Base-by-base conservation (phyloP, 139 green algal genomes). In the Chlamydomonas sphaeroides region DNA sequence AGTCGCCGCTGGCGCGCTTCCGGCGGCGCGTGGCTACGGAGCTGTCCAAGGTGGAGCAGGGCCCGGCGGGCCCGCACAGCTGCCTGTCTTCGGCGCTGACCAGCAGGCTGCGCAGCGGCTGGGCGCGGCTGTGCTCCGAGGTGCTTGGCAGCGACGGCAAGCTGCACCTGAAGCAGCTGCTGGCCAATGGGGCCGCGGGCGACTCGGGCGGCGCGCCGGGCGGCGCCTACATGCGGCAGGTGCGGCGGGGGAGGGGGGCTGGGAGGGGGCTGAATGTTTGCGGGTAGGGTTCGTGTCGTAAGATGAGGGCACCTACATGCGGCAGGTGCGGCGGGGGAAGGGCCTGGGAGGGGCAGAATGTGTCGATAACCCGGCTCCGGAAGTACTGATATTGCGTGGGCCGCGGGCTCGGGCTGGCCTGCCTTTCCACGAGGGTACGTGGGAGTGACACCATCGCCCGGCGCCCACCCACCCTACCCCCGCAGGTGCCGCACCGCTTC, bases 291-390 rank as follows among this genome's bases (percentile, higher is more conserved):
- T n/a, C n/a, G n/a, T n/a, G n/a, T n/a, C n/a, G n/a, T n/a, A n/a
- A n/a, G n/a, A n/a, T n/a, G n/a, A n/a, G n/a, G 69, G 69, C 11
- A 33, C 51, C 71, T 68, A 68, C 53, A 35, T 79, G 71, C 45
- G 48, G 30, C 36, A 23, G 28, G 33, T n/a, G n/a, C n/a, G n/a
- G n/a, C n/a, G n/a, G n/a, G n/a, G n/a, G n/a, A n/a, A n/a, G n/a
- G n/a, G n/a, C n/a, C n/a, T n/a, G n/a, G n/a, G n/a, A n/a, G n/a
- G n/a, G n/a, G n/a, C n/a, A n/a, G n/a, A n/a, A n/a, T n/a, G n/a
- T n/a, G n/a, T n/a, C n/a, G n/a, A n/a, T n/a, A n/a, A n/a, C n/a
- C n/a, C n/a, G n/a, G n/a, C n/a, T n/a, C n/a, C n/a, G n/a, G n/a
- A n/a, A n/a, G n/a, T n/a, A n/a, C n/a, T n/a, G n/a, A n/a, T n/a